These are phyloP conservation scores for Tetrapisispora phaffii DNA, from an alignment of 805 yeast species.

Conservation along the genomic window DNA sequence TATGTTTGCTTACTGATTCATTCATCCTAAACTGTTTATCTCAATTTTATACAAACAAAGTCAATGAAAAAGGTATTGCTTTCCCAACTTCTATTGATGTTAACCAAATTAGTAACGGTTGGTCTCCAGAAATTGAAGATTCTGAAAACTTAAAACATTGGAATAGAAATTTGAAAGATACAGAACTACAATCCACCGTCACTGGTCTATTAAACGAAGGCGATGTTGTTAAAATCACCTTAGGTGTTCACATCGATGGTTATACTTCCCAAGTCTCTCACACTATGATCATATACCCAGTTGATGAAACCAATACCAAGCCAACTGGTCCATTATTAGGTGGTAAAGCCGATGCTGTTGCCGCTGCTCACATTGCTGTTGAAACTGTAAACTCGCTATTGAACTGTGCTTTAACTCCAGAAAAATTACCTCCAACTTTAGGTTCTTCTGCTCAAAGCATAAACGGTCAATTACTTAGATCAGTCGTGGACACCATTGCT, in stretches of 20 bases:
- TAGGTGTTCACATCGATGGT: conserved; percentile 93
- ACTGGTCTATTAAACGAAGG: conserved; percentile 43
- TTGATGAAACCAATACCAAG: conserved; percentile 35
- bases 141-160: conserved; percentile 29
- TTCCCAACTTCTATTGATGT: conserved; percentile 85
- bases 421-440: conserved; percentile 53
- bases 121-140: conserved; percentile 78
- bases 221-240: conserved; percentile 72
- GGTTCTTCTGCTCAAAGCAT: conserved; percentile 33
- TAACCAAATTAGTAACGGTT: conserved; percentile 67
- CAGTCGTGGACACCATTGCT: conserved; percentile 81
- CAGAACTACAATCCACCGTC: conserved; percentile 16
- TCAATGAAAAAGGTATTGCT: conserved; percentile 85
- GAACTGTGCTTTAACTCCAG: conserved; percentile 66
- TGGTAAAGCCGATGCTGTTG: conserved; percentile 74
- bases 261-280: conserved; percentile 83
- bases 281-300: conserved; percentile 75
- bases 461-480: conserved; percentile 62
- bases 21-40: conserved; percentile 52
- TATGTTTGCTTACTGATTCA: conserved; percentile 77
- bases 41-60: conserved; percentile 49
- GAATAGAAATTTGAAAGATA: conserved; percentile 16
- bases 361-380: conserved; percentile 82
- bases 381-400: conserved; percentile 75
- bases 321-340: conserved; percentile 81